Base-by-base conservation (phyloP, 352 stramenopile species). In the Plasmopara muralis region DNA sequence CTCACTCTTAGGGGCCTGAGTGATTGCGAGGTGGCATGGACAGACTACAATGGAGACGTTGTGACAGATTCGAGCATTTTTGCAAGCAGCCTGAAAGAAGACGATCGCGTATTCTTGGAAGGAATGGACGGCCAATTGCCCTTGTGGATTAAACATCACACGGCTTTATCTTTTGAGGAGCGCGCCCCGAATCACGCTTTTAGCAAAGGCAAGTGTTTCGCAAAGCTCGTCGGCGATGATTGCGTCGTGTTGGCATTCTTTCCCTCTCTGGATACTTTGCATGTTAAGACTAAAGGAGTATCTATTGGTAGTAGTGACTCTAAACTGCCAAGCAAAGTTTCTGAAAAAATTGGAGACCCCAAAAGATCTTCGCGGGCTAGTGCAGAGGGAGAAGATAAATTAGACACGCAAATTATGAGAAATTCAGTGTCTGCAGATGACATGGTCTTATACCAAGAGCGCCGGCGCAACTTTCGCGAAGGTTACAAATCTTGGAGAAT, bases 401-500 rank as follows among this genome's bases (percentile, higher is more conserved):
- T 56, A 8, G 69, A 66, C 13, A 50, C 55, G 9, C 64, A 55
- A 39, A 49, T 41, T 9, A 50, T 79, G 28, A 64, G 76, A 20
- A 87, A 89, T 70, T 84, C 82, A 6, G 74, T 82, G 7, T 93
- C 82, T 30, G 79, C 79, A 1, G 82, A 93, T 43, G 82, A 93
- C 56, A 90, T 93, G 58, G 79, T 93, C 4, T 29, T 93, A 34
- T 93, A 90, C 48, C 78, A 90, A 66, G 79, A 93, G 37, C 66
- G 79, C 0, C 77, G 82, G 20, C 64, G 74, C 6, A 89, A 76
- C 41, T 93, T 93, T 43, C 76, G 82, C 5, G 82, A 90, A 67
- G 79, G 79, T 4, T 93, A 93, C 51, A 89, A 93, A 33, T 90
- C 82, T 6, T 90, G 80, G 77, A 71, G 77, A 57, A 93, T 90